Base-by-base conservation (phyloP, 225 moss, liverwort and hornwort genomes). In the Pseudisothecium myosuroides region DNA sequence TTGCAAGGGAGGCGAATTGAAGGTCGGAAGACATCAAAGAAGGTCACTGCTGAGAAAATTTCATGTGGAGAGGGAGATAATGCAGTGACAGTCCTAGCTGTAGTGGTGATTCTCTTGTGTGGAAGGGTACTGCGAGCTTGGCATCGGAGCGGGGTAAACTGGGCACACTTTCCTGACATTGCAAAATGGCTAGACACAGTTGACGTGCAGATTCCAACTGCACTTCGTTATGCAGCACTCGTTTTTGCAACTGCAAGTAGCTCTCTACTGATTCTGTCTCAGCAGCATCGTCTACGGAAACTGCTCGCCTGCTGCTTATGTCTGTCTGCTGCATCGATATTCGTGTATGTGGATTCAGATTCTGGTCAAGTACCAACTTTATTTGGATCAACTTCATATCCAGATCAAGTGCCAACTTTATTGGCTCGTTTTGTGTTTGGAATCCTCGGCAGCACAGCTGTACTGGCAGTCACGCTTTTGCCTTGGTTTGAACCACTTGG, bases 71-170 rank as follows among this genome's bases (percentile, higher is more conserved):
- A 79, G 75, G 80, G 67, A 85, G 88, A 69, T 65, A 85, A 43
- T 78, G 61, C 88, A 71, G 60, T 27, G 68, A 86, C 91, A 65
- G 73, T 95, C 56, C 17, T 93, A 36, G 89, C 85, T 79, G 83
- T 95, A 58, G 86, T 89, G 76, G 85, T 91, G 68, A 77, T 97
- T 58, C 93, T 97, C 82, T 83, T 92, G 58, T 84, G 93, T 67
- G 96, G 93, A 89, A 93, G 97, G 89, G n/a, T 91, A 49, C 85
- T 96, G 73, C 96, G 95, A 86, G 94, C 93, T 82, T 97, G 97
- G 97, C 96, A 96, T 86, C 94, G 95, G 16, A 95, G 97, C 91
- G 97, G 97, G 43, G 97, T 97, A 49, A 97, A 97, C 41, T 97
- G 97, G 97, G 49, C 93, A 67, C 95, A 97, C 88, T 86, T 97